Evolutionary conservation across 2,329 filamentous ascomycete species (phyloP).

Genomic region (Cladosporium colombiae): DNA sequence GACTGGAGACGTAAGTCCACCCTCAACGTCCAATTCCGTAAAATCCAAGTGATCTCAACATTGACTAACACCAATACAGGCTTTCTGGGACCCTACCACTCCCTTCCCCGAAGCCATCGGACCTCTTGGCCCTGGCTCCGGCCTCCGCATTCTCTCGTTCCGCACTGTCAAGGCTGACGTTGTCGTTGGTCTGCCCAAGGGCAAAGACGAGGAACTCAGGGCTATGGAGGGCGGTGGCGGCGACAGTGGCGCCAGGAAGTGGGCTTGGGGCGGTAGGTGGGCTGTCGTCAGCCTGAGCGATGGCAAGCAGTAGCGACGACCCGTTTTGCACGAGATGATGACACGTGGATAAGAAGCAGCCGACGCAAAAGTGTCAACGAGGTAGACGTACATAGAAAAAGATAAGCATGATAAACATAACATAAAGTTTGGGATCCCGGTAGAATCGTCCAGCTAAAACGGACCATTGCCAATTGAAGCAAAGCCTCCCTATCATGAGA

Average conservation of each 20-base stretch:
- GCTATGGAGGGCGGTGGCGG: constrained; percentile 69
- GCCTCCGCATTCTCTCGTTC: constrained; percentile 80
- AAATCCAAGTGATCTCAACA: not conserved
- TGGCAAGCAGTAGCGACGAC: constrained; percentile 53
- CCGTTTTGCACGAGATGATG: not conserved
- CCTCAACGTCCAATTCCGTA: not conserved
- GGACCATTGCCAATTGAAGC: not conserved
- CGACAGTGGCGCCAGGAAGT: constrained; percentile 70
- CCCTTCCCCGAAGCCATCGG: constrained; percentile 83
- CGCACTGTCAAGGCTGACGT: constrained; percentile 97
- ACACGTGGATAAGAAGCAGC: not conserved
- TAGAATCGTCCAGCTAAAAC: not conserved
- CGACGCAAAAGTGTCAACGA: not conserved
- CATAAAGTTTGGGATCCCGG: not conserved
- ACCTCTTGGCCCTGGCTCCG: constrained; percentile 77
- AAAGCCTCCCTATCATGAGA: not conserved
- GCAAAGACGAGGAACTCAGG: constrained; percentile 79
- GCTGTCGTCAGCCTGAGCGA: constrained; percentile 86
- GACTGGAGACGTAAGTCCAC: constrained; percentile 69
- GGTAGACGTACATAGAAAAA: not conserved
- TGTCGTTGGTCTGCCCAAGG: constrained; percentile 80
- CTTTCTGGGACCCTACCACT: constrained; percentile 81
- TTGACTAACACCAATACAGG: constrained; percentile 33
- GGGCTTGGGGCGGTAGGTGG: constrained; percentile 97
- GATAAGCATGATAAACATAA: not conserved